These are phyloP conservation scores for Paecilomyces variotii DNA, from an alignment of 2,329 filamentous ascomycete genomes.

Conservation along the genomic window DNA sequence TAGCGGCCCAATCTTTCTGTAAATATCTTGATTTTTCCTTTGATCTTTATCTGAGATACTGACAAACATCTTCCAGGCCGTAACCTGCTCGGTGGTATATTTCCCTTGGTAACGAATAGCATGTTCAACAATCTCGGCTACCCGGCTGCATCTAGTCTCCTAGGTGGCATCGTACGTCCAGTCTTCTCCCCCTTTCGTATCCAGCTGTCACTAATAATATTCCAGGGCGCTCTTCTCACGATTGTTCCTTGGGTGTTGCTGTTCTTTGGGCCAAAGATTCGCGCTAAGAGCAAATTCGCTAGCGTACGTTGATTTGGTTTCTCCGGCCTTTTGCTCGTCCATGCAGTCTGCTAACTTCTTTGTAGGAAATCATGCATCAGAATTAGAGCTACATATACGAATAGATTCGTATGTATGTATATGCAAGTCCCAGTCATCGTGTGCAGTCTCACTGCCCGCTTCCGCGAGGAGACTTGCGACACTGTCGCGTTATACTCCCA, in stretches of 20 bases:
- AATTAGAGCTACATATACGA: neutral
- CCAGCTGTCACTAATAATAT: constrained; percentile 4
- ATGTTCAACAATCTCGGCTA: constrained; percentile 69
- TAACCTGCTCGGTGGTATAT: constrained; percentile 72
- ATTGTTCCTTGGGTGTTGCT: constrained; percentile 82
- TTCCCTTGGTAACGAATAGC: constrained; percentile 66
- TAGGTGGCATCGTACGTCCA: constrained; percentile 61
- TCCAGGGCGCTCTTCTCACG: constrained; percentile 51
- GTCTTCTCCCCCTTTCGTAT: neutral
- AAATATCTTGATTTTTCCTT: constrained; percentile 6
- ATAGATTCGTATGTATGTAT: neutral
- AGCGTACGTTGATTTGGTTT: constrained; percentile 36
- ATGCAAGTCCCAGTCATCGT: neutral
- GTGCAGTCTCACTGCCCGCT: neutral
- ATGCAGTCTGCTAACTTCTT: neutral
- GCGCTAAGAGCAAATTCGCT: constrained; percentile 69
- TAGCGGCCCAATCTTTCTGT: constrained; percentile 81
- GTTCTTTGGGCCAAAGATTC: constrained; percentile 68
- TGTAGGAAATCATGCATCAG: constrained; percentile 12
- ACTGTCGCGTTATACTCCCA: neutral
- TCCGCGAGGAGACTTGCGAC: neutral
- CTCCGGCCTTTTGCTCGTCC: constrained; percentile 3
- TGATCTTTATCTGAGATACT: neutral
- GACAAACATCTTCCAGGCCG: constrained; percentile 36
- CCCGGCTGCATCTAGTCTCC: constrained; percentile 60